phyloP scores from a whole-genome alignment of 1,284 basidiomycete species.

The Pseudozyma pruni region DNA sequence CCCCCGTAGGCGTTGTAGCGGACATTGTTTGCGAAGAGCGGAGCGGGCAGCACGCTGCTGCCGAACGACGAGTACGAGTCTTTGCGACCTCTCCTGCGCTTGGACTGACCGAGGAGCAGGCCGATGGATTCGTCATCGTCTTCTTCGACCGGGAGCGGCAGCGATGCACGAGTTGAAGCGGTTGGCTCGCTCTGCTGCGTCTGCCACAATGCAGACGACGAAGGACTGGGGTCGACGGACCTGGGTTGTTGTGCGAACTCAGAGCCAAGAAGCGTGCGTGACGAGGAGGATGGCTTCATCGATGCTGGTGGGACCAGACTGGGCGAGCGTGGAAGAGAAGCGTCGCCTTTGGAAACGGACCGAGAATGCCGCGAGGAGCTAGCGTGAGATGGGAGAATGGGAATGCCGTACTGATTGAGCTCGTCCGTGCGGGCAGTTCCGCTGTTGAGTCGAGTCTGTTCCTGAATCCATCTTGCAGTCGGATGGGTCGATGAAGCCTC shows the following conservation, averaged over 20 bases:
- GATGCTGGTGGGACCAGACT: constrained; percentile 8
- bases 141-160: constrained; percentile 3
- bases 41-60: constrained; percentile 43
- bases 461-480: constrained; percentile 25
- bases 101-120: constrained; percentile 36
- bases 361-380: constrained; percentile 6
- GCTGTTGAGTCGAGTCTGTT: constrained; percentile 16
- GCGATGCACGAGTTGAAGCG: constrained; percentile 1
- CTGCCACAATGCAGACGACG: constrained; percentile 10
- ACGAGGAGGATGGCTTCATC: constrained; percentile 23
- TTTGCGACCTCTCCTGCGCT: constrained; percentile 30
- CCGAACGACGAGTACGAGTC: constrained; percentile 51
- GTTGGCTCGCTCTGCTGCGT: constrained; percentile 7
- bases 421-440: constrained; percentile 16
- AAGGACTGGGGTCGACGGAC: background rate
- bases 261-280: constrained; percentile 4
- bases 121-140: constrained; percentile 46
- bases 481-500: constrained; percentile 7
- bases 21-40: constrained; percentile 17
- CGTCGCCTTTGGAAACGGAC: constrained; percentile 6
- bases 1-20: constrained; percentile 19
- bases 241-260: background rate
- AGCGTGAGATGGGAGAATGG: constrained; percentile 25
- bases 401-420: constrained; percentile 39
- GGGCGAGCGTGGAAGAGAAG: constrained; percentile 3